These are phyloP conservation scores for Gaeumannomyces tritici DNA, from an alignment of 2,329 filamentous ascomycete species.

Conservation along the genomic window DNA sequence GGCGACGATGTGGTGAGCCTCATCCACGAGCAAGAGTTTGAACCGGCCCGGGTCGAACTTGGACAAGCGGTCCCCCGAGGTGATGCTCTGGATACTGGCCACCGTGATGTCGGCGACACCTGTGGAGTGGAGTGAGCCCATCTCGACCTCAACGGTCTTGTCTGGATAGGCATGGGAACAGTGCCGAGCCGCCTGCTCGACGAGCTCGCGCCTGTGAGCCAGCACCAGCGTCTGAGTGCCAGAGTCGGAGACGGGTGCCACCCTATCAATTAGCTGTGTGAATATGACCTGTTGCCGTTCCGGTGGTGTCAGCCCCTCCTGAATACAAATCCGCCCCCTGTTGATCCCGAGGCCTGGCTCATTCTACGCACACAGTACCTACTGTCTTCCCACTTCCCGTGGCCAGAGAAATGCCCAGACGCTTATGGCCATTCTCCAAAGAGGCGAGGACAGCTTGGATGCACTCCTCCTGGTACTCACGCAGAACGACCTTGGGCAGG, in stretches of 20 bases:
- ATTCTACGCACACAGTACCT: conserved; percentile 25
- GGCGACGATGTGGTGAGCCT: conserved; percentile 94
- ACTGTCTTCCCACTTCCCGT: conserved; percentile 84
- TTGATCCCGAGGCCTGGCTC: background rate
- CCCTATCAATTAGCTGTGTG: conserved; percentile 80
- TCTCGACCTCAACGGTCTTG: conserved; percentile 81
- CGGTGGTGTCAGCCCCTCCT: background rate
- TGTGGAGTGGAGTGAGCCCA: conserved; percentile 68
- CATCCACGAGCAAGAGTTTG: conserved; percentile 89
- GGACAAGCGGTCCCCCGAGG: conserved; percentile 61
- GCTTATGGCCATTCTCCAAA: conserved; percentile 61
- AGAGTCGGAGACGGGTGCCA: conserved; percentile 43
- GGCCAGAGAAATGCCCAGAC: conserved; percentile 75
- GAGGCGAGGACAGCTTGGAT: conserved; percentile 71
- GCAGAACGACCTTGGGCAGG: conserved; percentile 43
- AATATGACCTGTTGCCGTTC: conserved; percentile 69
- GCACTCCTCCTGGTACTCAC: conserved; percentile 85
- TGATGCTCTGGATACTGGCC: conserved; percentile 80
- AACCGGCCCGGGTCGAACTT: conserved; percentile 75
- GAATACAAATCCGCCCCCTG: background rate
- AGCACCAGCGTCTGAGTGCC: conserved; percentile 79
- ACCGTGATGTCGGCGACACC: conserved; percentile 87
- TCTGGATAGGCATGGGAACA: conserved; percentile 72
- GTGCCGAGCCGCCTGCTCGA: conserved; percentile 86
- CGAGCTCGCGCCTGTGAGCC: conserved; percentile 84